A percentile compares a stretch with the other conserved stretches of the same genome.
Evolutionary conservation across 805 yeast species (phyloP).

Genomic region (Ogataea corticis): DNA sequence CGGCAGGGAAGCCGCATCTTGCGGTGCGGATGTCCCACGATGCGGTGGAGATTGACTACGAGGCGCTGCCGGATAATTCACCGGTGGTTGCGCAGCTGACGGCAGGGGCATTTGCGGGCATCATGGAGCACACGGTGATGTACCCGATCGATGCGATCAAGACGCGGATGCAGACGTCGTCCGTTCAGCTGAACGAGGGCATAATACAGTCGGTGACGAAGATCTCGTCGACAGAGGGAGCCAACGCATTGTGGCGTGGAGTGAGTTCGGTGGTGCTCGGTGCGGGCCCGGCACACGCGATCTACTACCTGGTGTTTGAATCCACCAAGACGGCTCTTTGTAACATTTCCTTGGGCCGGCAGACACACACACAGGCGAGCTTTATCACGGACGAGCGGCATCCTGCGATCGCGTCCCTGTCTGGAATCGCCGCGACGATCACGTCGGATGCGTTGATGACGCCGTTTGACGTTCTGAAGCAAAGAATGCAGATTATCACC

Average conservation of each 20-base stretch:
- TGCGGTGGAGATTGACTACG: conserved; percentile 72
- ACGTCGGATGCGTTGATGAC: conserved; percentile 96
- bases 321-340: conserved; percentile 62
- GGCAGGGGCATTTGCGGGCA: conserved; percentile 99
- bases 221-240: conserved; percentile 87
- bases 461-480: conserved; percentile 94
- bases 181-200: conserved; percentile 35
- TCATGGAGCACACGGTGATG: conserved; percentile 97
- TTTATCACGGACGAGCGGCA: conserved; percentile 66
- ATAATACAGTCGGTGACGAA: conserved; percentile 68
- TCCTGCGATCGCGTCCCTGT: conserved; percentile 78
- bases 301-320: conserved; percentile 93
- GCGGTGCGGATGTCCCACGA: conserved; percentile 22
- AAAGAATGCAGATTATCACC: conserved; percentile 74
- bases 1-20: conserved; percentile 5
- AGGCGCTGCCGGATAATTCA: conserved; percentile 85
- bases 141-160: conserved; percentile 95
- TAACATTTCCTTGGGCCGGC: conserved; percentile 30
- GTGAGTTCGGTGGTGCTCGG: conserved; percentile 89
- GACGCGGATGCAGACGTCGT: conserved; percentile 83
- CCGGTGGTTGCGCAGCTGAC: conserved; percentile 76
- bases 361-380: conserved; percentile 27
- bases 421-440: conserved; percentile 92
- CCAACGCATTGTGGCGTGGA: conserved; percentile 89
- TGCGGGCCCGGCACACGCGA: conserved; percentile 99